Base-by-base conservation (phyloP, 2,329 filamentous ascomycete species). In the Cyanodermella asteris region DNA sequence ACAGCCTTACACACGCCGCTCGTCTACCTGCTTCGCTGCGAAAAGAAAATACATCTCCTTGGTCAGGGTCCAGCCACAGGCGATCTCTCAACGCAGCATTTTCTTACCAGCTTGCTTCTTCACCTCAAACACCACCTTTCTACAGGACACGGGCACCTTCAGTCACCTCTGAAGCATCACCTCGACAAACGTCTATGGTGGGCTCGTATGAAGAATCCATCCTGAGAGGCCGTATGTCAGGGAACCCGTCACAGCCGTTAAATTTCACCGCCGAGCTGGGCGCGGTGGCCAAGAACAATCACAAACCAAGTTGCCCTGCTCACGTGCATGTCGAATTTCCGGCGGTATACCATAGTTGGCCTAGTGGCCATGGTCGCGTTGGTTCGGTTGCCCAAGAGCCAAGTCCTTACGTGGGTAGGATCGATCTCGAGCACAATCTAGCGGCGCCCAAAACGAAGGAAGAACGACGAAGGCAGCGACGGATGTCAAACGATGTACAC, bases 171-270 rank as follows among this genome's bases (percentile, higher is more conserved):
- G 82, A 91, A 22, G 53, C 59, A 3, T 80, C 78, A 3, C 72
- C 78, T 4, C 54, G 87, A 15, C 76, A 84, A 28, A 82, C 84
- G 6, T 82, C 82, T 4, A 90, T 97, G 75, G 84, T 94, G 3
- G 87, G 87, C 3, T 93, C 84, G 2, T 97, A 93, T 38, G 87
- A 97, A 48, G 87, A 97, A 50, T 93, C 81, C 15, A 93, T 97
- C 31, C 55, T 97, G 2, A 70, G 80, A 23, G 87, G 87, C 19
- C 69, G 87, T 33, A 97, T 97, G 87, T 94, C 87, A 15, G 93
- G 82, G 2, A 87, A 72, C 3, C 84, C 87, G 1, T 94, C 84
- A 1, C 82, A 77, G 35, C 84, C 87, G 5, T 55, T 97, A 5
- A 72, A 91, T 35, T 97, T 97, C 41, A 62, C 90, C 5, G 87